Evolutionary conservation across 139 green algal species (phyloP), one percentile per base, ranked within the genome.

Genomic region (Mesostigma viride): DNA sequence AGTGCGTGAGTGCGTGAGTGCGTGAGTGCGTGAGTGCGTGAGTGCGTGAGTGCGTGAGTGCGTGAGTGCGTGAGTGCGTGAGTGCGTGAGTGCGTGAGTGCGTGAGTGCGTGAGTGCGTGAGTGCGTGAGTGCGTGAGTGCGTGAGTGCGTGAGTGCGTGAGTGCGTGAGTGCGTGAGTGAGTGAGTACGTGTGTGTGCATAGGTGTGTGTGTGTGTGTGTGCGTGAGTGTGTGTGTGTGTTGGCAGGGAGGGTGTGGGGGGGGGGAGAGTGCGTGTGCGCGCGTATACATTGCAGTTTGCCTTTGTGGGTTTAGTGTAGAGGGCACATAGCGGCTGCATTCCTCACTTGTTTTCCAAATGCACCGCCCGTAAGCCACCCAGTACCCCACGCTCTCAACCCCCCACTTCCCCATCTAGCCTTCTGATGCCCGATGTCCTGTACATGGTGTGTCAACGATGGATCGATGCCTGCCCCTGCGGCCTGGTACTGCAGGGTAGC

Each of bases 181-280:
- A 24, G 40, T 53, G 40, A 24, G 40, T 53, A 17, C 17, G 40
- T 53, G 40, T 53, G 40, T 53, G 40, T 53, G 40, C 17, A 17
- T 53, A n/a, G n/a, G 40, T 53, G 40, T 53, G 40, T 53, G 40
- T 53, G 40, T 53, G 40, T 53, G 40, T 53, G 40, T 53, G 40
- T 53, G 40, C 40, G 40, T 53, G 40, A 14, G 40, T 53, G 40
- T 53, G 14, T 53, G 14, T 53, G 14, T 53, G 17, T 53, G 85
- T 20, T 1, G 70, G 44, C 14, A 57, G 40, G 40, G 14, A 53
- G 17, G 40, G 40, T 53, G 14, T 53, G 40, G 40, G 14, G 14
- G 40, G 14, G 14, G 17, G 40, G 14, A 53, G 14, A 53, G 14
- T 17, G 17, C 40, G 14, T 53, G 40, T 53, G 40, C 40, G 40